Base-by-base conservation (phyloP, 1,284 basidiomycete genomes). In the Ceratobasidium sp. region DNA sequence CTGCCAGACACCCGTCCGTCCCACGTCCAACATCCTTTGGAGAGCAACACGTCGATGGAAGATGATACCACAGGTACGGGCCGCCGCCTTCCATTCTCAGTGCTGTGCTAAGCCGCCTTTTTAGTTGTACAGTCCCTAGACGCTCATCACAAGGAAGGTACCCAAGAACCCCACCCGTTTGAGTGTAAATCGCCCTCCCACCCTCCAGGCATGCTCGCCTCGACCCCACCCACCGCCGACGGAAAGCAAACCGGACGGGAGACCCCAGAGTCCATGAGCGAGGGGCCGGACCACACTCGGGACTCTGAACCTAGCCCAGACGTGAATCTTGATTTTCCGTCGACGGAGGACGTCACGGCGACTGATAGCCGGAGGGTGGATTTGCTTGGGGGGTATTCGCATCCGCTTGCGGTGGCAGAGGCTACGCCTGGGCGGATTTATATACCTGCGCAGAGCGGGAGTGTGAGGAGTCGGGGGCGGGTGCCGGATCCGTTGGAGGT, bases 401-500 rank as follows among this genome's bases (percentile, higher is more conserved):
- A 69, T 47, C 66, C 66, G 41, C 54, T 69, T 13, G 66, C 52
- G 13, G 66, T 28, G 35, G 66, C 66, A 16, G 52, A 58, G 49
- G 23, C 54, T 58, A 54, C 66, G 41, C 66, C 66, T 41, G 66
- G 66, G 16, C 38, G 54, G 35, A 28, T 58, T 7, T 32, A 46
- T 21, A 11, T 69, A 38, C 52, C 64, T 6, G 49, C 14, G 5
- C 52, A 57, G 52, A 69, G n/a, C n/a, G 67, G 55, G 54, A 70
- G 67, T 23, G 67, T 70, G 43, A 32, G 67, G 30, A 70, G 67
- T 46, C 67, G 67, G 14, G 67, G 55, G n/a, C 41, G 67, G 30
- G 55, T 70, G 14, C 55, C 55, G 18, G 67, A 58, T 70, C 54
- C 55, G 67, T 59, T 70, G 55, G 67, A 70, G 67, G 67, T 70